Base-by-base conservation (phyloP, 768 basidiomycete genomes). In the Phallus indusiatus region DNA sequence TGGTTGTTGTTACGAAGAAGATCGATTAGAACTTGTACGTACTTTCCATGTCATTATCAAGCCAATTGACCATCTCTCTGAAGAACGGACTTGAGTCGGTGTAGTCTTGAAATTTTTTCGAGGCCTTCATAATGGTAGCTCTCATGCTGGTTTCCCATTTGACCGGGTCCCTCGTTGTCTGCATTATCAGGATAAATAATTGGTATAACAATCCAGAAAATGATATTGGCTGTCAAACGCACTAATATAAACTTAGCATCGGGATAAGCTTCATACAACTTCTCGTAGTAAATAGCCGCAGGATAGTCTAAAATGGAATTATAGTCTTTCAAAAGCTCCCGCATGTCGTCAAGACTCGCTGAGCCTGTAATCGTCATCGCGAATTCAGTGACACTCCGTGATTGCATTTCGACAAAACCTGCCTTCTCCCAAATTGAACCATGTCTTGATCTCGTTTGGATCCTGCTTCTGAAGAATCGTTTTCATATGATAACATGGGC, bases 131-230 rank as follows among this genome's bases (percentile, higher is more conserved):
- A 17, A 56, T 47, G n/a, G 55, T 56, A 11, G 11, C 35, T 33
- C 47, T 56, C 55, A 56, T 56, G 55, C 55, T 56, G 24, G 11
- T 56, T 24, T 56, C 55, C 55, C 55, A 56, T 47, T 56, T 56
- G n/a, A 7, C 55, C 5, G 55, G 55, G 35, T 56, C 22, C 10
- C 55, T 20, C 22, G 22, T 47, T 7, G 46, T 56, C 55, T 56
- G 54, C 16, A 6, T 14, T 28, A 7, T 37, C 6, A 16, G 6
- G n/a, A n/a, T 48, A n/a, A 48, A 22, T 34, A 28, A n/a, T 35
- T 28, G 21, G 16, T 17, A 17, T 14, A 2, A 7, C 12, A 7
- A 1, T 35, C 54, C 4, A 35, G 50, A 49, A 28, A 49, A 8
- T 18, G 22, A 33, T 35, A 48, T 28, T 7, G 28, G 28, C 28